A percentile compares a stretch with the other conserved stretches of the same genome.
These are phyloP conservation scores for Aspergillus bertholletiae DNA, from an alignment of 495 filamentous ascomycete species.

Conservation along the genomic window DNA sequence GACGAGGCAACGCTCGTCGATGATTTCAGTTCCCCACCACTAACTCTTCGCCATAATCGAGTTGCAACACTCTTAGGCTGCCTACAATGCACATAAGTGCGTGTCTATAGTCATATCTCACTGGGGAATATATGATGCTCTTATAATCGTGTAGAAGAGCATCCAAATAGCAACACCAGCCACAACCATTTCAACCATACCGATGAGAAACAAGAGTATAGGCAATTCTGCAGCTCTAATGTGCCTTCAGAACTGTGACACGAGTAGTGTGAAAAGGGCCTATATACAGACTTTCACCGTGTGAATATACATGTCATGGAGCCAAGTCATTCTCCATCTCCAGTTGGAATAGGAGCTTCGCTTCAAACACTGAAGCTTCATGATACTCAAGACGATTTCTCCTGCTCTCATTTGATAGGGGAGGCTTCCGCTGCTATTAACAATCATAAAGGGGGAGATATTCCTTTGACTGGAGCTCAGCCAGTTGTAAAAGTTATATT, in stretches of 20 bases:
- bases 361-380: background rate
- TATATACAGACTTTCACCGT: background rate
- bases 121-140: background rate
- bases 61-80: background rate
- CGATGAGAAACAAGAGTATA: background rate
- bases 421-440: background rate
- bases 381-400: background rate
- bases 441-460: background rate
- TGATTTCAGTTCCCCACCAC: background rate
- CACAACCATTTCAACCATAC: background rate
- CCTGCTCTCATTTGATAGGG: background rate
- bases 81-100: background rate
- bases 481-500: constrained; percentile 18
- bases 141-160: background rate
- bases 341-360: background rate
- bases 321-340: background rate
- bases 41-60: background rate
- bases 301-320: background rate
- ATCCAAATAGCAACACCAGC: background rate
- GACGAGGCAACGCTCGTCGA: background rate
- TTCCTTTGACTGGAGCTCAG: background rate
- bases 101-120: background rate
- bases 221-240: background rate
- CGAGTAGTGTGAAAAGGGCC: background rate
- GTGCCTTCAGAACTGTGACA: background rate